phyloP scores from a whole-genome alignment of 2,329 filamentous ascomycete species.

The Sclerotiophoma versabilis region DNA sequence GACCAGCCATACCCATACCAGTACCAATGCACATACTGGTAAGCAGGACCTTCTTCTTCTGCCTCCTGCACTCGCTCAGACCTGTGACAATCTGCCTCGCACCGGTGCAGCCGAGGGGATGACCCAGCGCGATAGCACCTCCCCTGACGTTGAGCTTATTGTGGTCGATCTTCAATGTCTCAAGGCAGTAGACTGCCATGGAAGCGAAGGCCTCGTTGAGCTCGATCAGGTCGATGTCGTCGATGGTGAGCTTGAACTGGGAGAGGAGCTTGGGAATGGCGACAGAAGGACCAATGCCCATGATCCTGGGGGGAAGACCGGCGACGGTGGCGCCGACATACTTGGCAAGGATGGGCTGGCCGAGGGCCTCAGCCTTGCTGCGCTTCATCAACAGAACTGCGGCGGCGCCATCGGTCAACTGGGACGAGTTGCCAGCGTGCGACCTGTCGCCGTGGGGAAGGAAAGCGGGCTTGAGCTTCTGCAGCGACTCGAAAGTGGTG shows the following conservation, averaged over 20 bases:
- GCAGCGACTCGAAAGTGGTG: conserved; percentile 81
- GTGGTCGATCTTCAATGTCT: conserved; percentile 70
- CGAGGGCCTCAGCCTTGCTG: conserved; percentile 82
- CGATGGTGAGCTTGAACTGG: conserved; percentile 77
- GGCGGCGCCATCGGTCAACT: conserved; percentile 93
- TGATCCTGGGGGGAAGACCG: conserved; percentile 89
- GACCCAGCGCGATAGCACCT: conserved; percentile 82
- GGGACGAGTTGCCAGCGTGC: conserved; percentile 92
- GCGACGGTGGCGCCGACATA: conserved; percentile 91
- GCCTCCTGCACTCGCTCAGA: conserved; percentile 80
- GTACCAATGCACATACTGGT: conserved; percentile 88
- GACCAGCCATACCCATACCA: conserved; percentile 70
- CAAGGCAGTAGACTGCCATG: conserved; percentile 93
- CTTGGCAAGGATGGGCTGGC: conserved; percentile 92
- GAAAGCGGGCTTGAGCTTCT: conserved; percentile 90
- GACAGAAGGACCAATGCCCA: conserved; percentile 86
- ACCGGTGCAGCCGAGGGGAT: conserved; percentile 82
- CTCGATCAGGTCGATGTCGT: conserved; percentile 89
- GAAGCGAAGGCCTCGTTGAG: conserved; percentile 98
- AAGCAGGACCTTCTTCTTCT: conserved; percentile 88
- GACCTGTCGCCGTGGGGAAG: conserved; percentile 85
- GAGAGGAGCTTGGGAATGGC: conserved; percentile 81
- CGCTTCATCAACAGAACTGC: conserved; percentile 94
- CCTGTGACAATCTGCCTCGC: conserved; percentile 87
- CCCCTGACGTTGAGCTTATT: conserved; percentile 82